Conservation (phyloP, 2,329 filamentous ascomycete species). For the Emydomyces testavorans region DNA sequence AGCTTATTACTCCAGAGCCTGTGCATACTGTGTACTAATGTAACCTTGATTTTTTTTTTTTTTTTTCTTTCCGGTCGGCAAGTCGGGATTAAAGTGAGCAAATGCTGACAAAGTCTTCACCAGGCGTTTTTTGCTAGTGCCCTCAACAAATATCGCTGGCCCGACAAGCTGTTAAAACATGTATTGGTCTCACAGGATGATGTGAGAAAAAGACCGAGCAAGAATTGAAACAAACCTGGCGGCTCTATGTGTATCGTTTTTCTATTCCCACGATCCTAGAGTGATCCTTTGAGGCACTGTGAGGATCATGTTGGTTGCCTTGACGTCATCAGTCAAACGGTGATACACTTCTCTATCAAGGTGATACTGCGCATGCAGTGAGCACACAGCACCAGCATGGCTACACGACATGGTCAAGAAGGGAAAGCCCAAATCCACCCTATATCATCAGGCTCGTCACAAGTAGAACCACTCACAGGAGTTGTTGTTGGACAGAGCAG, state of each 20-base stretch:
- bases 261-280: too few relatives aligned
- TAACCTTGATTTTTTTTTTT: too few relatives aligned
- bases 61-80: neutral
- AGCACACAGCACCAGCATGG: neutral
- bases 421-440: neutral
- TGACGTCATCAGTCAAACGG: constrained; percentile 9
- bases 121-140: neutral
- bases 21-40: too few relatives aligned
- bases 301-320: neutral
- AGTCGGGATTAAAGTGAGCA: neutral
- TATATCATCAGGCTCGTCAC: neutral
- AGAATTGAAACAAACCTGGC: too few relatives aligned
- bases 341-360: constrained; percentile 3
- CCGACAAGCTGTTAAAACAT: too few relatives aligned
- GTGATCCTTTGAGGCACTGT: too few relatives aligned
- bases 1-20: neutral
- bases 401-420: neutral
- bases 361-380: neutral
- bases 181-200: too few relatives aligned
- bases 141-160: neutral
- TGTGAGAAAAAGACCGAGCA: too few relatives aligned
- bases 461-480: neutral
- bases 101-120: neutral
- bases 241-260: too few relatives aligned
- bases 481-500: neutral